Conservation (phyloP, 1,139 yeast genomes). For the Yamadazyma diospyri region DNA sequence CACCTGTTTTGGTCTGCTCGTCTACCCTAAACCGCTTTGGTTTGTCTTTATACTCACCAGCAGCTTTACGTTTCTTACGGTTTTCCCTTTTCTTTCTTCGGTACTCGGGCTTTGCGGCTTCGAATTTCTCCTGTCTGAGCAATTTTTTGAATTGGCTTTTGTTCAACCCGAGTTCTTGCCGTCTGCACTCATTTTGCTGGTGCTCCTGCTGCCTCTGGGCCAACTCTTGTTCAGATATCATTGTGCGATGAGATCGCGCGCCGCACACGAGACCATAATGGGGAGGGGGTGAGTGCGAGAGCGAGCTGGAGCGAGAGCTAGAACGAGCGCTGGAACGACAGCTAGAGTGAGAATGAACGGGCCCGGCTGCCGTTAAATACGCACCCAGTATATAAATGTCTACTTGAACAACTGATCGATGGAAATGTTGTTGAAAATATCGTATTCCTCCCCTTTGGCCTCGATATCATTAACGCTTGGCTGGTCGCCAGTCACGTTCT, state of each 20-base stretch:
- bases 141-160: constrained; percentile 78
- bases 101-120: constrained; percentile 59
- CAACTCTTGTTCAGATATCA: constrained; percentile 9
- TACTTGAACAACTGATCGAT: constrained; percentile 2
- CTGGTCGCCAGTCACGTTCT: constrained; percentile 18
- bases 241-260: neutral
- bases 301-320: too few species aligned
- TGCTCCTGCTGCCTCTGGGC: constrained; percentile 10
- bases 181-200: constrained; percentile 11
- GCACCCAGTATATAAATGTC: neutral
- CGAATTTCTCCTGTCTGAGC: constrained; percentile 58
- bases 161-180: constrained; percentile 24
- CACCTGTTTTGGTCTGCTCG: constrained; percentile 43
- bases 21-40: constrained; percentile 32
- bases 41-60: constrained; percentile 16
- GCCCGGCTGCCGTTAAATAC: too few species aligned
- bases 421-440: constrained; percentile 8
- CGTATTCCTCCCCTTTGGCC: constrained; percentile 3
- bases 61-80: constrained; percentile 36
- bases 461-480: neutral
- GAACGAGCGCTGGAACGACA: too few species aligned
- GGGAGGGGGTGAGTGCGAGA: neutral
- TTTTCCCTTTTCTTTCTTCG: constrained; percentile 50
- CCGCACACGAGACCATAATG: neutral
- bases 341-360: too few species aligned